These are phyloP conservation scores for Nemania sp. DNA, from an alignment of 2,329 filamentous ascomycete species.

Conservation along the genomic window DNA sequence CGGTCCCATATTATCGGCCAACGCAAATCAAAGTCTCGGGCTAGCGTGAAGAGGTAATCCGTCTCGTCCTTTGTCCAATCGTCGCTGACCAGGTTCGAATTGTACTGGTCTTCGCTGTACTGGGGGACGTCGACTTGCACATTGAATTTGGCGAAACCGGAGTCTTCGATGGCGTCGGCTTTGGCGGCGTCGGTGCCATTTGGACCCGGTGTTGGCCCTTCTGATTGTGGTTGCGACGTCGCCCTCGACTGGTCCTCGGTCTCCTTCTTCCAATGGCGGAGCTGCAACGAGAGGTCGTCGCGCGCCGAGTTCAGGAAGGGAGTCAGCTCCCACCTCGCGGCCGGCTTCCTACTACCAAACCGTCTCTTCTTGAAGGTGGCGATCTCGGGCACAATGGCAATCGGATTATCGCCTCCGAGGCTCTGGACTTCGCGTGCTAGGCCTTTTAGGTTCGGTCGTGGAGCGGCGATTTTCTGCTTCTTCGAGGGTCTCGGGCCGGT, in stretches of 20 bases:
- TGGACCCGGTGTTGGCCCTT: slow-evolving; percentile 36
- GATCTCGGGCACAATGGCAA: slow-evolving; percentile 66
- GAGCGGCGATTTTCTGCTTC: slow-evolving; percentile 71
- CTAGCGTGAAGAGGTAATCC: slow-evolving; percentile 81
- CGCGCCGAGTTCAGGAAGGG: slow-evolving; percentile 81
- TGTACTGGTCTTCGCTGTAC: slow-evolving; percentile 89
- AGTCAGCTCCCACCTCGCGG: slow-evolving; percentile 67
- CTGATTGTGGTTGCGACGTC: slow-evolving; percentile 28
- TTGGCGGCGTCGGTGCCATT: slow-evolving; percentile 46
- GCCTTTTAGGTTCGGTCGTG: slow-evolving; percentile 64
- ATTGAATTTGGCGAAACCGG: slow-evolving; percentile 83
- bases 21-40: slow-evolving; percentile 79
- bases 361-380: slow-evolving; percentile 64
- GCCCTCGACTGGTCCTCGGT: slow-evolving; percentile 45
- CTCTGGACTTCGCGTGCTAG: slow-evolving; percentile 69
- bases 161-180: slow-evolving; percentile 58
- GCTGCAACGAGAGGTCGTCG: slow-evolving; percentile 65
- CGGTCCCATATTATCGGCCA: slow-evolving; percentile 93
- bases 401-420: slow-evolving; percentile 68
- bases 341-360: slow-evolving; percentile 59
- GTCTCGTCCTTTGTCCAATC: slow-evolving; percentile 95
- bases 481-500: slow-evolving; percentile 64
- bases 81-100: slow-evolving; percentile 69
- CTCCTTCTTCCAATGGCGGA: slow-evolving; percentile 82
- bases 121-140: slow-evolving; percentile 76